Evolutionary conservation across 2,329 filamentous ascomycete species (phyloP).

Genomic region (Incumbomyces delicatus): DNA sequence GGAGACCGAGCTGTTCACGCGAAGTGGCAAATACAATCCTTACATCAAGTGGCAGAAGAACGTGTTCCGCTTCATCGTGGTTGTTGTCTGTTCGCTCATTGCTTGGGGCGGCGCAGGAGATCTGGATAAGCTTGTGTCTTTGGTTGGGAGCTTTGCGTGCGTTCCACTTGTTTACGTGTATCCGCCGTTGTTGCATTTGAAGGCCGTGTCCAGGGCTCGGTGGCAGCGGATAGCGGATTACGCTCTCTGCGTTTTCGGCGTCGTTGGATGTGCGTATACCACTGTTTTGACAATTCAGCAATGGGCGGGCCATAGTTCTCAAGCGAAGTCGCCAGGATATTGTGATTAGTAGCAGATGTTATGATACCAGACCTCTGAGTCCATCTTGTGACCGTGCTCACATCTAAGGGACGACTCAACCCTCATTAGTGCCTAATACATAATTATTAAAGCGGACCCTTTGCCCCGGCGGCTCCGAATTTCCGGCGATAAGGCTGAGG

Average conservation of each 20-base stretch:
- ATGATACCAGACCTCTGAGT: too few relatives aligned
- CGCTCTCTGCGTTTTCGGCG: constrained; percentile 66
- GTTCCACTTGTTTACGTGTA: constrained; percentile 97
- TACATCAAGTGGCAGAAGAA: constrained; percentile 99
- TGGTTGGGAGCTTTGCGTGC: constrained; percentile 95
- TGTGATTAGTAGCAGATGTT: constrained; percentile 39
- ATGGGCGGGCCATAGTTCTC: constrained; percentile 56
- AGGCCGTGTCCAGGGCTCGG: constrained; percentile 60
- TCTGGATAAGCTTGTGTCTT: constrained; percentile 91
- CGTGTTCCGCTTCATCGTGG: constrained; percentile 84
- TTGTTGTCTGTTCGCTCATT: constrained; percentile 73
- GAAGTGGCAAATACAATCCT: constrained; percentile 93
- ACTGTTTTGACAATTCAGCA: constrained; percentile 76
- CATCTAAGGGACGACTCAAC: too few relatives aligned
- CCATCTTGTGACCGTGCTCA: too few relatives aligned
- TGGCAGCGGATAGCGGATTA: constrained; percentile 65
- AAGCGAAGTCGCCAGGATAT: constrained; percentile 50
- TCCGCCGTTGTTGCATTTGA: constrained; percentile 87
- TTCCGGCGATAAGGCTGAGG: too few relatives aligned
- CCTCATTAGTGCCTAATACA: too few relatives aligned
- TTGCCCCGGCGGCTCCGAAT: too few relatives aligned
- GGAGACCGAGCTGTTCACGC: constrained; percentile 85
- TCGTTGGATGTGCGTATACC: constrained; percentile 84
- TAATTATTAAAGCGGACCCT: too few relatives aligned
- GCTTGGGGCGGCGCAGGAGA: constrained; percentile 89